Percentiles rank a stretch among this genome's conserved stretches.
Conservation (phyloP, 306 rosid species). For the Senna tora region DNA sequence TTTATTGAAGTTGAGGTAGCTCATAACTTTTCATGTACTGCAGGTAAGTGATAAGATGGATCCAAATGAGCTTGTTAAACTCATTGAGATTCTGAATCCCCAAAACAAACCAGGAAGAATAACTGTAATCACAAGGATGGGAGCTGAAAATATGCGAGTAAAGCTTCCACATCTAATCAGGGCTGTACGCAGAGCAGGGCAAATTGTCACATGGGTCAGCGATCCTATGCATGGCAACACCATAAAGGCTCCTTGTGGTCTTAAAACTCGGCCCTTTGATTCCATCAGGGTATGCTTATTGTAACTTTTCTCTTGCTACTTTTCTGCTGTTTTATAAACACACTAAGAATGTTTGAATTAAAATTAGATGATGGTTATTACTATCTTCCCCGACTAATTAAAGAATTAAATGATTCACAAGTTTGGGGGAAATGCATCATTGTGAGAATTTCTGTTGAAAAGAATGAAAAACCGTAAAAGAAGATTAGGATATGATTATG, state of each 20-base stretch:
- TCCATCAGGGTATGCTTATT: conserved; percentile 74
- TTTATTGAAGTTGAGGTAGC: conserved; percentile 12
- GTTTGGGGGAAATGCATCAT: conserved; percentile 18
- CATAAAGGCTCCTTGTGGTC: conserved; percentile 99
- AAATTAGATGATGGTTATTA: conserved; percentile 19
- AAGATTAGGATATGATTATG: conserved; percentile 2
- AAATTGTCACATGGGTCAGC: conserved; percentile 96
- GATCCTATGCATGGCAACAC: conserved; percentile 99
- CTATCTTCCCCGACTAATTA: not conserved
- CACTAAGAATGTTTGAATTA: not conserved
- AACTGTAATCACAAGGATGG: conserved; percentile 91
- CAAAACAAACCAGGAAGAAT: conserved; percentile 96
- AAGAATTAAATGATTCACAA: conserved; percentile 3
- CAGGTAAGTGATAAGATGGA: conserved; percentile 98
- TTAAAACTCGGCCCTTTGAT: conserved; percentile 97
- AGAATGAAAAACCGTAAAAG: conserved; percentile 21
- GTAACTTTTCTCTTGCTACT: conserved; percentile 2
- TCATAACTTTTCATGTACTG: conserved; percentile 31
- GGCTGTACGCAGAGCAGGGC: conserved; percentile 90
- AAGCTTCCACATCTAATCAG: conserved; percentile 97
- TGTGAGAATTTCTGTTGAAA: not conserved
- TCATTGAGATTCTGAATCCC: conserved; percentile 90
- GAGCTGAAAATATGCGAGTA: conserved; percentile 99
- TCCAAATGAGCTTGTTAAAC: conserved; percentile 87
- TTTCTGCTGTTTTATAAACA: conserved; percentile 7